phyloP scores from a whole-genome alignment of 352 stramenopile genomes.

The Phytophthora colocasiae region DNA sequence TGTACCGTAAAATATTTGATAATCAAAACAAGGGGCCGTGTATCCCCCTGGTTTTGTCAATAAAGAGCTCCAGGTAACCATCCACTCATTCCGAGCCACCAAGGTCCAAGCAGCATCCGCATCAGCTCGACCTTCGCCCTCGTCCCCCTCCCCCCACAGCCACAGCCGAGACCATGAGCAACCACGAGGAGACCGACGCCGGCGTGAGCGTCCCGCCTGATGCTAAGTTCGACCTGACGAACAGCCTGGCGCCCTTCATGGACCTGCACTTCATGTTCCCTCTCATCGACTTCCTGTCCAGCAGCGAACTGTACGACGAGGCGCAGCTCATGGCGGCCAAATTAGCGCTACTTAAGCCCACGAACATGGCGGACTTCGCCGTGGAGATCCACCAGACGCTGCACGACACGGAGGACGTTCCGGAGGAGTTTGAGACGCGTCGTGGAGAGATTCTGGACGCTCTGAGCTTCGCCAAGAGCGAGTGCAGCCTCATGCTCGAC shows the following conservation, averaged over 20 bases:
- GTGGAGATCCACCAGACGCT: constrained; percentile 96
- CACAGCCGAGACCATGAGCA: constrained; percentile 36
- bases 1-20: neutral
- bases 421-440: constrained; percentile 85
- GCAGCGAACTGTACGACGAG: constrained; percentile 93
- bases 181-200: constrained; percentile 51
- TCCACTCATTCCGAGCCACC: constrained; percentile 53
- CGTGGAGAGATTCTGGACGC: constrained; percentile 77
- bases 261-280: constrained; percentile 98
- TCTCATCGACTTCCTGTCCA: constrained; percentile 95
- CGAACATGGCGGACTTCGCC: constrained; percentile 97
- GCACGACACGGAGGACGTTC: constrained; percentile 80
- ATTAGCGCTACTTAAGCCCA: constrained; percentile 93
- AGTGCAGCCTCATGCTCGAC: constrained; percentile 79
- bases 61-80: constrained; percentile 4
- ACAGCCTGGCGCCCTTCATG: constrained; percentile 94
- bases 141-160: neutral
- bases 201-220: constrained; percentile 63
- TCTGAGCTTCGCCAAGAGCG: constrained; percentile 77
- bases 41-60: no score
- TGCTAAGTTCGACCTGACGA: constrained; percentile 94
- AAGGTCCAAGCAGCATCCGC: constrained; percentile 12
- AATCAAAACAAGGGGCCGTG: neutral
- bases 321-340: constrained; percentile 90
- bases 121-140: constrained; percentile 1